These are phyloP conservation scores for Clonostachys sp. DNA, from an alignment of 2,329 filamentous ascomycete species.

Conservation along the genomic window DNA sequence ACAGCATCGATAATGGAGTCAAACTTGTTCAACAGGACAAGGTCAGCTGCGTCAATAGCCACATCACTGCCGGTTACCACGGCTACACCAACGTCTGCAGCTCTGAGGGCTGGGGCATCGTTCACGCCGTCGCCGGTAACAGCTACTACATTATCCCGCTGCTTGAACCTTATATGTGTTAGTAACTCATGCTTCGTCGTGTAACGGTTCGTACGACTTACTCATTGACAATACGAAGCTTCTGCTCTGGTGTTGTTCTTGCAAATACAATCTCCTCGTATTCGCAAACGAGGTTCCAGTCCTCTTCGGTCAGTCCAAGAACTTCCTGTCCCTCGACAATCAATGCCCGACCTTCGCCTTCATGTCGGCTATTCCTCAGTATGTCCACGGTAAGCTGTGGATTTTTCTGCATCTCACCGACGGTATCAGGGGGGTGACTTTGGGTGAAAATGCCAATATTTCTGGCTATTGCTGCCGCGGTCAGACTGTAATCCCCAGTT, in stretches of 20 bases:
- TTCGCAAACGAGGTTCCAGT: constrained; percentile 39
- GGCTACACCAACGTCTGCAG: constrained; percentile 65
- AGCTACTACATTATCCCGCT: constrained; percentile 44
- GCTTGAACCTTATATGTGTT: too few species aligned
- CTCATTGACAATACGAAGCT: constrained; percentile 67
- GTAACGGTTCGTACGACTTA: constrained; percentile 36
- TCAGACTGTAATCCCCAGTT: constrained; percentile 45
- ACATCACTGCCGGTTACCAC: constrained; percentile 62
- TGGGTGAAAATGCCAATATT: constrained; percentile 60
- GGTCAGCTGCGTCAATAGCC: constrained; percentile 59
- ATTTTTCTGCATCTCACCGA: constrained; percentile 1
- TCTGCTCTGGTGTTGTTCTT: constrained; percentile 64
- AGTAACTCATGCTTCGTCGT: too few species aligned
- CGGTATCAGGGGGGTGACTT: constrained; percentile 34
- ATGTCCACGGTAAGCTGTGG: constrained; percentile 3
- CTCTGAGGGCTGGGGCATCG: constrained; percentile 61
- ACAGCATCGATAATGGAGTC: constrained; percentile 67
- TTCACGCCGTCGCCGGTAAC: constrained; percentile 74
- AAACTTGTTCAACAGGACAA: constrained; percentile 67
- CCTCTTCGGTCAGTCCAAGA: constrained; percentile 42
- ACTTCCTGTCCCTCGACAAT: constrained; percentile 53
- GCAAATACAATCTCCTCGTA: constrained; percentile 63
- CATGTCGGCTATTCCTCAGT: constrained; percentile 9
- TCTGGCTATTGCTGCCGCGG: constrained; percentile 60
- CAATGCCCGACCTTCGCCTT: constrained; percentile 14